phyloP scores from a whole-genome alignment of 1,139 yeast genomes.

The Scheffersomyces illinoinensis region DNA sequence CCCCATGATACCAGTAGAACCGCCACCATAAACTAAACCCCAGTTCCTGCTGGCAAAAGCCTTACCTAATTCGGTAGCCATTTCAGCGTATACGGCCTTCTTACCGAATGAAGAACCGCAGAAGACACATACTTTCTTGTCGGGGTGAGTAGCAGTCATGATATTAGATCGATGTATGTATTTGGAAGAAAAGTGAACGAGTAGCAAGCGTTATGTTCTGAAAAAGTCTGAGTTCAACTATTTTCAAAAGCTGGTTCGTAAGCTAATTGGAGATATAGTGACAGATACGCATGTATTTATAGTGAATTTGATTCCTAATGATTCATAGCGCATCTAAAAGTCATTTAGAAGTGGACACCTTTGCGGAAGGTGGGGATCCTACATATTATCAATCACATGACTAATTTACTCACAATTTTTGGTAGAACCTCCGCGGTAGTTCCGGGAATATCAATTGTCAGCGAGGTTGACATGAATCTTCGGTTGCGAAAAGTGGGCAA shows the following conservation, averaged over 20 bases:
- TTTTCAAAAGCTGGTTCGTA: background rate
- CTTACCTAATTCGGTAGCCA: conserved; percentile 61
- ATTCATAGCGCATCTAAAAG: background rate
- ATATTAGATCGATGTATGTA: background rate
- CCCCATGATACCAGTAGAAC: conserved; percentile 88
- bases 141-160: conserved; percentile 18
- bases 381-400: background rate
- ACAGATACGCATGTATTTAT: background rate
- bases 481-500: background rate
- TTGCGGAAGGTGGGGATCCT: background rate
- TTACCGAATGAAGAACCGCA: conserved; percentile 84
- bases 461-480: background rate
- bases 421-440: background rate
- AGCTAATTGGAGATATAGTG: background rate
- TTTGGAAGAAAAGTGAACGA: background rate
- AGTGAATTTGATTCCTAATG: background rate
- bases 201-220: background rate
- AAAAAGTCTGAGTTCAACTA: background rate
- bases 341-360: background rate
- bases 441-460: background rate
- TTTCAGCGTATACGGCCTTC: conserved; percentile 48
- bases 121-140: conserved; percentile 70
- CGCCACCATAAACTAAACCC: conserved; percentile 91
- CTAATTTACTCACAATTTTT: background rate
- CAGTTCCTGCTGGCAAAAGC: conserved; percentile 59